A percentile compares a stretch with the other conserved stretches of the same genome.
Conservation (phyloP, 768 basidiomycete species). For the Candolleomyces eurysporus region DNA sequence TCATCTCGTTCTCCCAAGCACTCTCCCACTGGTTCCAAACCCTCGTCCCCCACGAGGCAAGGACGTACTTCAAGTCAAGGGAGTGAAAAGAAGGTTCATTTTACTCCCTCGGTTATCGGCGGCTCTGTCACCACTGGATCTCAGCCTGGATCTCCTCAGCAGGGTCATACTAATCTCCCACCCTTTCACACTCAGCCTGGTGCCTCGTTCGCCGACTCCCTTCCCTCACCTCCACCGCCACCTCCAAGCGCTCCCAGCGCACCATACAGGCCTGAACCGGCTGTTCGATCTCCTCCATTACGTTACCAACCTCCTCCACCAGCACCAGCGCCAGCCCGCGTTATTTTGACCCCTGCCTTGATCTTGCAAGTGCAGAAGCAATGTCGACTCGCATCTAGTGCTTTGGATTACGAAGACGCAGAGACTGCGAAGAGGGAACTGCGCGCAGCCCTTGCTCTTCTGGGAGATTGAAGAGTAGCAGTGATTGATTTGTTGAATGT, state of each 20-base stretch:
- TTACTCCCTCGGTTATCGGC: conserved; percentile 44
- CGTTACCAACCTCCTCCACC: conserved; percentile 14
- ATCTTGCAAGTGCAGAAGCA: conserved; percentile 86
- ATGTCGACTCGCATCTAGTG: conserved; percentile 87
- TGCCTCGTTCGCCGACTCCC: conserved; percentile 6
- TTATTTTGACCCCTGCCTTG: conserved; percentile 60
- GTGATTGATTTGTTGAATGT: neutral
- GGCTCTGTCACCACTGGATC: conserved; percentile 21
- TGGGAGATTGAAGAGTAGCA: conserved; percentile 41
- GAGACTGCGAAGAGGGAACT: conserved; percentile 86
- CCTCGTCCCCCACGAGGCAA: conserved; percentile 6
- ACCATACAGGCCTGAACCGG: neutral
- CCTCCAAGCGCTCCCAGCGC: conserved; percentile 7
- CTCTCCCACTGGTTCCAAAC: conserved; percentile 4
- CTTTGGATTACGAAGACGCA: conserved; percentile 94
- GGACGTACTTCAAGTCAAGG: conserved; percentile 28
- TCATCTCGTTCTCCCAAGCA: conserved; percentile 15
- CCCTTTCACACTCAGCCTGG: neutral
- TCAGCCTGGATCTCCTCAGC: conserved; percentile 6
- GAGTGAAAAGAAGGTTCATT: conserved; percentile 45
- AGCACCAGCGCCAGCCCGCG: conserved; percentile 20
- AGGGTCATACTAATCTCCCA: conserved; percentile 11
- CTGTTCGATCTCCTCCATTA: neutral
- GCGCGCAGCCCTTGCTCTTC: conserved; percentile 63
- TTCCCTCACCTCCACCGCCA: conserved; percentile 13